Base-by-base conservation (phyloP, 1,139 yeast species). In the Komagataea norvegica region DNA sequence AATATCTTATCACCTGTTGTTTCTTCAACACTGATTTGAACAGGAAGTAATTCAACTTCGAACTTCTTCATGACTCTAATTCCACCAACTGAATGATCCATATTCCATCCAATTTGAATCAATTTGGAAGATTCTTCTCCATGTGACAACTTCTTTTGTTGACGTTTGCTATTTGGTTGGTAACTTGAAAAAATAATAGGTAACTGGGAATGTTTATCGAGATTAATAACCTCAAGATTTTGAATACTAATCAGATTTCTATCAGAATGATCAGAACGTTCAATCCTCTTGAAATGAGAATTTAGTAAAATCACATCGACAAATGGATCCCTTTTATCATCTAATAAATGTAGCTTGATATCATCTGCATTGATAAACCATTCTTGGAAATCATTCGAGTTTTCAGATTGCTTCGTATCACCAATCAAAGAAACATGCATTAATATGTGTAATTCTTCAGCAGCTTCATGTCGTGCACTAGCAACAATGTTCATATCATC, bases 341-440 rank as follows among this genome's bases (percentile, higher is more conserved):
- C 78, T 37, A 87, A 62, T 51, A 88, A 65, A 54, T 85, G 93
- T 67, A 89, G 67, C 36, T 79, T 74, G 22, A 87, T 67, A 49
- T 82, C 84, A 52, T 82, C 89, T 0, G 93, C 77, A 20, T 77
- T 67, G 20, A 87, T 66, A 13, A 73, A 64, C 85, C 91, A 82
- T 13, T 62, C 55, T 37, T 59, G 44, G 19, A 47, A 47, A 37
- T 59, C 55, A 24, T 48, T 56, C 6, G 56, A 50, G 6, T 49
- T 51, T 6, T 42, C 34, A 3, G 52, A 47, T 38, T 51, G 47
- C 31, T 52, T 44, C 5, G 35, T 18, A 34, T 52, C 50, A 25
- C 60, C 59, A 3, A 56, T 37, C 20, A 55, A 49, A 16, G 61
- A 51, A 6, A 57, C 61, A 31, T 52, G 54, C 61, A 60, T 57